A percentile compares a stretch with the other conserved stretches of the same genome.
These are phyloP conservation scores for Aureobasidium mangrovei DNA, from an alignment of 2,329 filamentous ascomycete genomes.

Conservation along the genomic window DNA sequence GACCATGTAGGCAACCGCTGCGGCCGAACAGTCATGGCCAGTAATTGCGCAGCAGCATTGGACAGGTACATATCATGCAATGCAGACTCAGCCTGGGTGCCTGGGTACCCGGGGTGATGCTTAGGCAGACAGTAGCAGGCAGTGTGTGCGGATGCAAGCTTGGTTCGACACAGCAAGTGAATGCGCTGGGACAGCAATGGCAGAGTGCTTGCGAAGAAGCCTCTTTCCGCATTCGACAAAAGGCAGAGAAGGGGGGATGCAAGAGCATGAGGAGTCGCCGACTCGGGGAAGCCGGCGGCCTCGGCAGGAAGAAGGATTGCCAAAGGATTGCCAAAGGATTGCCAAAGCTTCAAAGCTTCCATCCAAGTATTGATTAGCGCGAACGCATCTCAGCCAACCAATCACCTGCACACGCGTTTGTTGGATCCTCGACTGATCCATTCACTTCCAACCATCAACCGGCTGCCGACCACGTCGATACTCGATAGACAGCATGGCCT, in stretches of 20 bases:
- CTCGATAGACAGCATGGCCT: constrained; percentile 23
- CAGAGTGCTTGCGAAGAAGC: not conserved
- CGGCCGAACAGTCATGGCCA: not conserved
- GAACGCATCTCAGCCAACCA: not conserved
- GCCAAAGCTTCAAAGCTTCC: constrained; percentile 2
- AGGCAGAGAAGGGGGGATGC: not conserved
- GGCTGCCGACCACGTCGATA: not conserved
- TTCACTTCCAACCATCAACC: not conserved
- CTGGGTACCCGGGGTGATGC: not conserved
- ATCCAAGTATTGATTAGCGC: not conserved
- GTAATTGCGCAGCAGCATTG: constrained; percentile 1
- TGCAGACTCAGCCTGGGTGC: not conserved
- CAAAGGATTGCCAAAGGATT: not conserved
- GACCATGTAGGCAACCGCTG: not conserved
- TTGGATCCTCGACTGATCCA: not conserved
- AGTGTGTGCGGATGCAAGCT: not conserved
- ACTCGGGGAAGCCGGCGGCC: not conserved
- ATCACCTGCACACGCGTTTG: not conserved
- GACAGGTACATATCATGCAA: not conserved
- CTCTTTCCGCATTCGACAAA: not conserved
- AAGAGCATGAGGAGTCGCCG: not conserved
- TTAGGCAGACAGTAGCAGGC: not conserved
- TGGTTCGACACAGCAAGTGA: not conserved
- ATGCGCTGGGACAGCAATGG: not conserved
- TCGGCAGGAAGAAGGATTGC: not conserved